phyloP scores from a whole-genome alignment of 139 green algal genomes.

The Trebouxia sp. region DNA sequence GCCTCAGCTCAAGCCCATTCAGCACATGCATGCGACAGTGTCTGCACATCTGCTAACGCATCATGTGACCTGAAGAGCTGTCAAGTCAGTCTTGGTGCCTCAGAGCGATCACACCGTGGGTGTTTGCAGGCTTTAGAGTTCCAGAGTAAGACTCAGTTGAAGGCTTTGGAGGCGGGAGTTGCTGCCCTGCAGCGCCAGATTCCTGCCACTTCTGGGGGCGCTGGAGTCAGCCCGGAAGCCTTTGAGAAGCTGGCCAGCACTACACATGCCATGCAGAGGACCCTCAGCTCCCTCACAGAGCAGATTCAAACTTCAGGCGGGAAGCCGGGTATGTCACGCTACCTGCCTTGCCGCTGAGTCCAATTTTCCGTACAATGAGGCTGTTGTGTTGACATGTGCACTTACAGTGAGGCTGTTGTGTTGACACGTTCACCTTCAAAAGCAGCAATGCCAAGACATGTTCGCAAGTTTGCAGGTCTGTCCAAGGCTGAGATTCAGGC shows the following conservation, averaged over 20 bases:
- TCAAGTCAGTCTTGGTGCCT: too few species aligned
- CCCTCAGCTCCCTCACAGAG: slow-evolving; percentile 14
- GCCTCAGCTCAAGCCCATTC: too few species aligned
- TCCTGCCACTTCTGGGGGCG: neutral
- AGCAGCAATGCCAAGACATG: neutral
- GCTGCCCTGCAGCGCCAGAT: neutral
- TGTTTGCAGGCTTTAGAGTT: slow-evolving; percentile 11
- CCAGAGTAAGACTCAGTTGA: slow-evolving; percentile 7
- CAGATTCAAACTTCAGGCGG: slow-evolving; percentile 2
- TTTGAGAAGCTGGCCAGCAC: slow-evolving; percentile 5
- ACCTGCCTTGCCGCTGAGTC: neutral
- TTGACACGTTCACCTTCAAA: neutral
- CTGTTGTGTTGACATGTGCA: neutral
- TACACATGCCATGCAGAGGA: slow-evolving; percentile 2
- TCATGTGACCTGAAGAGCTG: too few species aligned
- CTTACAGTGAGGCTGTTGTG: neutral
- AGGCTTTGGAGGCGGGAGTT: neutral
- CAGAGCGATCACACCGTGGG: neutral
- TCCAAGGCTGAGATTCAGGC: slow-evolving; percentile 11
- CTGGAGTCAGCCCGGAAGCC: neutral
- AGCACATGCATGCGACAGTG: too few species aligned
- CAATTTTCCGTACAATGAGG: neutral
- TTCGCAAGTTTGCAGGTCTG: neutral
- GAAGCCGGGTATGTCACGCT: neutral
- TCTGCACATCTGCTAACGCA: neutral